Evolutionary conservation across 257 asterid species (phyloP).

Genomic region (Nicotiana benthamiana): DNA sequence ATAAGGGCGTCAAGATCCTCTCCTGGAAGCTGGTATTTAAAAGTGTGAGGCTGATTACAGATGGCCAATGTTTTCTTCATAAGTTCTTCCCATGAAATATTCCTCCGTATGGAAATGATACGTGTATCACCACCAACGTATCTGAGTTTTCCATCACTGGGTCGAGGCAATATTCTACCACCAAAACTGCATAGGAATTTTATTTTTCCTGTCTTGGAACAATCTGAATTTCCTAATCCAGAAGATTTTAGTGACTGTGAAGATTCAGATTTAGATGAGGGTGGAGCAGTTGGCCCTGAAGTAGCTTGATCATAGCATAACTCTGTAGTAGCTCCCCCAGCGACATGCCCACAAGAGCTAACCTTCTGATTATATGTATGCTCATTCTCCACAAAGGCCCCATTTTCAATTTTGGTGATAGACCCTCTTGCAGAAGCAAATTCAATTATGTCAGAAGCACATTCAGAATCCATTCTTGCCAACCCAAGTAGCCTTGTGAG

Average conservation of each 20-base stretch:
- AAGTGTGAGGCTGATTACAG: conserved; percentile 46
- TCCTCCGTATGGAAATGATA: conserved; percentile 39
- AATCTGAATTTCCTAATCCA: conserved; percentile 35
- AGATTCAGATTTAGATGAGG: conserved; percentile 34
- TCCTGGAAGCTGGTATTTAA: conserved; percentile 71
- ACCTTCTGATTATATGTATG: conserved; percentile 15
- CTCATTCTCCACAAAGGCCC: conserved; percentile 23
- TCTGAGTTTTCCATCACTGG: conserved; percentile 66
- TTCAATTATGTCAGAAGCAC: conserved; percentile 44
- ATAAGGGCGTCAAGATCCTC: conserved; percentile 77
- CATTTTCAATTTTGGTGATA: conserved; percentile 27
- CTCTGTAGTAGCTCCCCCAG: conserved; percentile 22
- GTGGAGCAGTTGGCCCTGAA: conserved; percentile 19
- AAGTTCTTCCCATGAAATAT: conserved; percentile 43
- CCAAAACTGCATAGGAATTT: conserved; percentile 62
- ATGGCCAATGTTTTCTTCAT: conserved; percentile 41
- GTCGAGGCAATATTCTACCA: conserved; percentile 53
- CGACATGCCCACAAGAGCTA: conserved; percentile 23
- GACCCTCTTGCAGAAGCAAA: conserved; percentile 49
- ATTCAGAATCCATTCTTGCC: conserved; percentile 56
- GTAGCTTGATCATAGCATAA: conserved; percentile 19
- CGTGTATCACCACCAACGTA: conserved; percentile 66
- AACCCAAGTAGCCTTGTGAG: conserved; percentile 55
- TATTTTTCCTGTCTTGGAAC: conserved; percentile 40
- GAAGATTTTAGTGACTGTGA: conserved; percentile 27